Base-by-base conservation (phyloP, 2,329 filamentous ascomycete species). In the Erysiphe neolycopersici region DNA sequence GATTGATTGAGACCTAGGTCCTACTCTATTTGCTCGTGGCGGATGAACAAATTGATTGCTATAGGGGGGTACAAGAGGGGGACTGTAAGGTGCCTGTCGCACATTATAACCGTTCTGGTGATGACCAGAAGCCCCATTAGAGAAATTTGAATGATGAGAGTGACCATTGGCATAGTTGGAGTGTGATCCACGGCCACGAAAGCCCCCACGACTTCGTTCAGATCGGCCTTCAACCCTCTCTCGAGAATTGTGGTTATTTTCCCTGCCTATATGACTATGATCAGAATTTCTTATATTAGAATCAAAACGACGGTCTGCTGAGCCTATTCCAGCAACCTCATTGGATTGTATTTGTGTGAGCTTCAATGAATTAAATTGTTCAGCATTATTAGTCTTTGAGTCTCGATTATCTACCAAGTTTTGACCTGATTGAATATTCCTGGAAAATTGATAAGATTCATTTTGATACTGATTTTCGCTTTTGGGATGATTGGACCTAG, bases 1-100 rank as follows among this genome's bases (percentile, higher is more conserved):
- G 51, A 76, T 66, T 1, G 73, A 76, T 48, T 76, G 72, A 22
- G 74, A 73, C 44, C 73, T 65, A 47, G 68, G 58, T 41, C 62
- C 62, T 50, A 65, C 63, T 42, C 71, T 63, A 49, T 64, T 67
- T 46, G 62, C 62, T 45, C 65, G 52, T 18, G 53, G 47, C 38
- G 59, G 52, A 17, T 45, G 46, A 48, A 53, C 43, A 51, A 53
- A 51, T 50, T 53, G 53, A 38, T 59, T 52, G 44, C 43, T 49
- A 41, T 55, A 58, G 11, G 50, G 58, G 54, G 30, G 57, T 51
- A 47, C 61, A 18, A 61, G 57, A 38, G 60, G 53, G 44, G 61
- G 56, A 38, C 57, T 59, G 52, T 52, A 59, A 17, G 49, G 58
- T 36, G 46, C 51, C 44, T 53, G 55, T 42, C 55, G 49, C 19